phyloP scores from a whole-genome alignment of 371 early-diverging fungal genomes.

The Rhizopus sp. region DNA sequence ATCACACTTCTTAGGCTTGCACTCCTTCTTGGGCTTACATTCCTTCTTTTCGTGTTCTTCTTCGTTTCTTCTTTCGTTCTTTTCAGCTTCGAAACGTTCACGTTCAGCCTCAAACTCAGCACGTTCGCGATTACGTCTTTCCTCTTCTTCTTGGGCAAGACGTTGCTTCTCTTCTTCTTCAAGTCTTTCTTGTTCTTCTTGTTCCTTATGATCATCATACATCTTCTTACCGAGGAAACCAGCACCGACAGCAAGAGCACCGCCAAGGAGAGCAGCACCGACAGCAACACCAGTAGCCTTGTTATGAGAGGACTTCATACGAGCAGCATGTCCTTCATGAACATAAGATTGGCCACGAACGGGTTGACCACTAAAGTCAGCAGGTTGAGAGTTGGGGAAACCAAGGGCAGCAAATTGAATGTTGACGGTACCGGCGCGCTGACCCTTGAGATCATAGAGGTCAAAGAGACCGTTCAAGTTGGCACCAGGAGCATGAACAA shows the following conservation, averaged over 20 bases:
- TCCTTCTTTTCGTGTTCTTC: no score
- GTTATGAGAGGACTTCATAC: slow-evolving; percentile 51
- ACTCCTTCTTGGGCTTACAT: slow-evolving; percentile 6
- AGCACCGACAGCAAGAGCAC: slow-evolving; percentile 52
- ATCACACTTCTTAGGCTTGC: slow-evolving; percentile 15
- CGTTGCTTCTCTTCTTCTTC: slow-evolving; percentile 32
- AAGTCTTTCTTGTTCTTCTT: slow-evolving; percentile 37
- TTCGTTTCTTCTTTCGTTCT: slow-evolving; percentile 6
- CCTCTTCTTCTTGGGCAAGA: slow-evolving; percentile 29
- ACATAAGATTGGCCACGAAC: slow-evolving; percentile 53
- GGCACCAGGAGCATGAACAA: slow-evolving; percentile 53
- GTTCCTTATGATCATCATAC: slow-evolving; percentile 37
- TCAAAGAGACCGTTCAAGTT: slow-evolving; percentile 51
- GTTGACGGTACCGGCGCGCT: slow-evolving; percentile 51
- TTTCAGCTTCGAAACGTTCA: slow-evolving; percentile 20
- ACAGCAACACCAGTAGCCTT: slow-evolving; percentile 50
- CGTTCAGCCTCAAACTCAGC: slow-evolving; percentile 33
- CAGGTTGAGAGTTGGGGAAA: slow-evolving; percentile 46
- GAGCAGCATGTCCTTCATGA: slow-evolving; percentile 48
- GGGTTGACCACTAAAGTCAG: slow-evolving; percentile 27
- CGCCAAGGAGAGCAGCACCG: slow-evolving; percentile 49
- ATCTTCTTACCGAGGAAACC: slow-evolving; percentile 55
- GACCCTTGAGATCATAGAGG: slow-evolving; percentile 48
- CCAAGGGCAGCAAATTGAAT: slow-evolving; percentile 51
- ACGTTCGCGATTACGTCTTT: slow-evolving; percentile 19